These are phyloP conservation scores for Cucurbita argyrosperma DNA, from an alignment of 306 rosid species.

Conservation along the genomic window DNA sequence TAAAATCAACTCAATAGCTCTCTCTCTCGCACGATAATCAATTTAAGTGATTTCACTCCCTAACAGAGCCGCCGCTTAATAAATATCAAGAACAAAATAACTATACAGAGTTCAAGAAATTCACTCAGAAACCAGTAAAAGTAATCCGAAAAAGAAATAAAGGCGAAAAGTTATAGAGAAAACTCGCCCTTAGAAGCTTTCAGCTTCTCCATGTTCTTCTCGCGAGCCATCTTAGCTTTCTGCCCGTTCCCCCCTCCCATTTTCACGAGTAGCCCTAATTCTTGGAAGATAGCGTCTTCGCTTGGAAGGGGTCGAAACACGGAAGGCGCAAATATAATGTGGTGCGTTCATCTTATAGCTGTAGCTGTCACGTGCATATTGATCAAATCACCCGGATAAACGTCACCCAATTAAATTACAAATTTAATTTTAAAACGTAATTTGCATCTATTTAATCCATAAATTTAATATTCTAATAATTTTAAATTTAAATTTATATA, in stretches of 20 bases:
- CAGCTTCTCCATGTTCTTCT: conserved; percentile 38
- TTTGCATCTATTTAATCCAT: no score
- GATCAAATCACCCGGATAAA: not conserved
- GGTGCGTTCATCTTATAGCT: not conserved
- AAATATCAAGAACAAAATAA: not conserved
- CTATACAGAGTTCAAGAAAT: not conserved
- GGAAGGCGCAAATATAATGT: not conserved
- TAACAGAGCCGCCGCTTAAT: not conserved
- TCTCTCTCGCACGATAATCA: not conserved
- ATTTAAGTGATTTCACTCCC: not conserved
- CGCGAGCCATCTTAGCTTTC: conserved; percentile 35
- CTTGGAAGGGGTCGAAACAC: not conserved
- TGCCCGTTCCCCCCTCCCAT: conserved; percentile 48
- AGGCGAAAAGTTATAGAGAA: not conserved
- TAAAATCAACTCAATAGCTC: not conserved
- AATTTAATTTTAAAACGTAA: no score
- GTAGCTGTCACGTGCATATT: not conserved
- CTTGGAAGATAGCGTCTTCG: not conserved
- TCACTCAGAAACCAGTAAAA: not conserved
- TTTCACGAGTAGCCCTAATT: not conserved
- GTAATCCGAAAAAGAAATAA: not conserved
- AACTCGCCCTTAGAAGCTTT: conserved; percentile 7
- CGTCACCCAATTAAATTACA: not conserved
- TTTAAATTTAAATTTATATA: no score
- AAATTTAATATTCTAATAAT: no score